Conservation (phyloP, 2,329 filamentous ascomycete species). For the Cladophialophora exuberans region DNA sequence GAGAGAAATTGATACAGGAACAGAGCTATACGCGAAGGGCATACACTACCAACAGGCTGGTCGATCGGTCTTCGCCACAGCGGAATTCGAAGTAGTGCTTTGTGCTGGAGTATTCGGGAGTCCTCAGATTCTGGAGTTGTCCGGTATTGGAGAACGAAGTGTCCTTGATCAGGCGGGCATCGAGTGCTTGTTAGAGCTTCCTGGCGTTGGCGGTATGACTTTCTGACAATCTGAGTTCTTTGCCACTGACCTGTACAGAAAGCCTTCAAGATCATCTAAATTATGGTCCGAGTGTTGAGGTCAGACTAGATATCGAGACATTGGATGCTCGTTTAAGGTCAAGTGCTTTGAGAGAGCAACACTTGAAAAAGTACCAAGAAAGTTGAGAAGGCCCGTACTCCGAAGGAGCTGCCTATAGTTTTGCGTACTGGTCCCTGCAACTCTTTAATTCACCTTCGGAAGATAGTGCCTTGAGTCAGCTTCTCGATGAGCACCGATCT, state of each 20-base stretch:
- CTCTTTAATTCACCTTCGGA: not conserved
- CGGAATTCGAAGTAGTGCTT: not conserved
- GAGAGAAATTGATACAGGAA: not conserved
- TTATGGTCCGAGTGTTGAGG: not conserved
- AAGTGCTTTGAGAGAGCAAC: not conserved
- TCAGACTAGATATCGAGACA: not conserved
- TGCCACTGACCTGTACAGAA: not conserved
- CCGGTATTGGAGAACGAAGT: not conserved
- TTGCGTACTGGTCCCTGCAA: not conserved
- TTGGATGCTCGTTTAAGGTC: not conserved
- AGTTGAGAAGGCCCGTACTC: not conserved
- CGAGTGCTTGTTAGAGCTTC: not conserved
- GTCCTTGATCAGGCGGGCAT: not conserved
- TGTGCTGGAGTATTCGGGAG: not conserved
- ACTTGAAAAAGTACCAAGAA: not conserved
- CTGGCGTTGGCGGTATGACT: not conserved
- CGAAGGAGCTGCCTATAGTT: not conserved
- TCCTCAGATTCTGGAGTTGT: not conserved
- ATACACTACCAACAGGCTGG: not conserved
- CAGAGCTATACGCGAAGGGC: not conserved
- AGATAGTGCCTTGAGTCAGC: not conserved
- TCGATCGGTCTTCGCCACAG: not conserved
- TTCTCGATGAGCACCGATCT: not conserved
- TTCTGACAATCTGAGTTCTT: not conserved
- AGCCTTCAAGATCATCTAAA: not conserved